Base-by-base conservation (phyloP, 768 basidiomycete species). In the Boletus tomentosulus region DNA sequence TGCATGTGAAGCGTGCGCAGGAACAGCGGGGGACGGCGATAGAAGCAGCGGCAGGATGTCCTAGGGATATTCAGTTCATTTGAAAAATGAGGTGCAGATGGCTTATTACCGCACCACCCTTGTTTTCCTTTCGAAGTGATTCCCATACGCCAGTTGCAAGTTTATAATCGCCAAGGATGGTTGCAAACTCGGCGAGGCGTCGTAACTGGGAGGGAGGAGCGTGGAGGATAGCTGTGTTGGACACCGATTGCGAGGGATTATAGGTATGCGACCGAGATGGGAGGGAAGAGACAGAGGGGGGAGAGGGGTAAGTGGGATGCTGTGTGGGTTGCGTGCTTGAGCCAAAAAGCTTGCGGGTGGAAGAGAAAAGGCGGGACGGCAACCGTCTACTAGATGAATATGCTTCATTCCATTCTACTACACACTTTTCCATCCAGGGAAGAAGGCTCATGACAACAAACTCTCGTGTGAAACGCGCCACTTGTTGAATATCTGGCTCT, bases 371-470 rank as follows among this genome's bases (percentile, higher is more conserved):
- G 6, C 89, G 85, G 1, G 84, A 92, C 6, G 89, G 88, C n/a
- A 92, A 73, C 13, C 90, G 78, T 48, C 87, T 81, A 13, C 84
- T 86, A 7, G 87, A 87, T 4, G 83, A 81, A 68, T 86, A 89
- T 77, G 77, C 77, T 74, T 98, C 95, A 66, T 97, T 98, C 92
- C 94, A 96, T 58, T 96, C 91, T 44, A 92, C 60, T 6, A 95
- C 89, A 68, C 86, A 87, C 63, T 87, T 91, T 73, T 98, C 96
- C 92, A 98, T 95, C 91, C 91, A 98, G 1, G 95, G 95, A 3
- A 98, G 69, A 43, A 98, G 71, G 64, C 89, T 94, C 84, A 89
- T 92, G 11, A 86, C 84, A 4, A 92, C 77, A 60, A 98, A 87
- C 68, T 97, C 95, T 43, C 93, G 81, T 10, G 91, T 79, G 62